Percentiles rank a stretch among this genome's conserved stretches.
Conservation (phyloP, 108 stramenopile genomes). For the Nitzschia palea region DNA sequence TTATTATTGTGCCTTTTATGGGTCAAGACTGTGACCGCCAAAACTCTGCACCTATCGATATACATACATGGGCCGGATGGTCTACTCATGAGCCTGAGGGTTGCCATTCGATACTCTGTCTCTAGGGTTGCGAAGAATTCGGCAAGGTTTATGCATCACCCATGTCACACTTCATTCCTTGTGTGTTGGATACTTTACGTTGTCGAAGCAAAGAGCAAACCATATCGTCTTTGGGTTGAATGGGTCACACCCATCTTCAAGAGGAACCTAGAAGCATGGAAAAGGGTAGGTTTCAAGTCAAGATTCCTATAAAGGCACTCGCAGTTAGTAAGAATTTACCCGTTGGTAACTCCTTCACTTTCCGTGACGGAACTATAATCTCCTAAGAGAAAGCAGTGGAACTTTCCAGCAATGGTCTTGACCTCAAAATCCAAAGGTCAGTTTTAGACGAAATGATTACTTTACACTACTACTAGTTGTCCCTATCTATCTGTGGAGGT, state of each 20-base stretch:
- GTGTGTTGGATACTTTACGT: slow-evolving; percentile 95
- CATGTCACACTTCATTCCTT: slow-evolving; percentile 94
- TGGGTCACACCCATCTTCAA: slow-evolving; percentile 73
- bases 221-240: slow-evolving; percentile 81
- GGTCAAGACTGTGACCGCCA: slow-evolving; percentile 64
- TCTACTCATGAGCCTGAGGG: slow-evolving; percentile 80
- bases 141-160: slow-evolving; percentile 86
- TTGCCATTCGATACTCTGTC: slow-evolving; percentile 85
- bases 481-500: too few relatives aligned
- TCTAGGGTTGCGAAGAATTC: slow-evolving; percentile 78
- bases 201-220: slow-evolving; percentile 74
- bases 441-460: too few relatives aligned
- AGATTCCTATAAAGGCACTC: slow-evolving; percentile 84
- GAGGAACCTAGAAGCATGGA: slow-evolving; percentile 70
- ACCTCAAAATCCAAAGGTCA: too few relatives aligned
- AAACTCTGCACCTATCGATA: slow-evolving; percentile 67
- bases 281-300: slow-evolving; percentile 64
- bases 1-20: slow-evolving; percentile 91
- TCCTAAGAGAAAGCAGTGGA: slow-evolving; percentile 82
- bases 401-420: slow-evolving; percentile 69
- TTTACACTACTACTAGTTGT: too few relatives aligned
- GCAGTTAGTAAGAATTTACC: slow-evolving; percentile 81
- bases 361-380: slow-evolving; percentile 90
- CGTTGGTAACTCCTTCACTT: slow-evolving; percentile 69
- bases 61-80: slow-evolving; percentile 96